phyloP scores from a whole-genome alignment of 2,329 filamentous ascomycete genomes.

The Colletotrichum salicis region DNA sequence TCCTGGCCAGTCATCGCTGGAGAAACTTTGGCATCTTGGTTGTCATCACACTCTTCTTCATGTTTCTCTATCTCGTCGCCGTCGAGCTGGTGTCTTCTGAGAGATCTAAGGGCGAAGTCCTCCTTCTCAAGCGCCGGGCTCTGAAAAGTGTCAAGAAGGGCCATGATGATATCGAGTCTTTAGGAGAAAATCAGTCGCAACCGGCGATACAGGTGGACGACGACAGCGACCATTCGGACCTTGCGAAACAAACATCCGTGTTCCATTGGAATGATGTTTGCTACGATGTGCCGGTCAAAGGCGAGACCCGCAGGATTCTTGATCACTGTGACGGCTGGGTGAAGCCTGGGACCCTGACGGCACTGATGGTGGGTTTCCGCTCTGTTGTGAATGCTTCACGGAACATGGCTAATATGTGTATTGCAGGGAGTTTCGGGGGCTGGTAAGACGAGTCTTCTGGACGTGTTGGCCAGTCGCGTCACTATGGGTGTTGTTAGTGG shows the following conservation, averaged over 20 bases:
- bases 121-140: slow-evolving; percentile 65
- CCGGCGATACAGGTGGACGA: neutral
- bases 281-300: slow-evolving; percentile 74
- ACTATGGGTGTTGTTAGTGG: slow-evolving; percentile 75
- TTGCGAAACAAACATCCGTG: slow-evolving; percentile 64
- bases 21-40: slow-evolving; percentile 67
- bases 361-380: slow-evolving; percentile 71
- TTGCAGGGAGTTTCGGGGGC: slow-evolving; percentile 32
- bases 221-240: slow-evolving; percentile 35
- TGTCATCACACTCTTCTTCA: slow-evolving; percentile 60
- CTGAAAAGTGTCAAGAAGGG: slow-evolving; percentile 14
- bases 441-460: slow-evolving; percentile 65
- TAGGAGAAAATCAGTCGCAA: neutral
- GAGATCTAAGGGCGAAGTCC: slow-evolving; percentile 69
- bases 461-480: slow-evolving; percentile 71
- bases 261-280: slow-evolving; percentile 76
- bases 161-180: neutral
- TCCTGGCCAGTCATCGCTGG: slow-evolving; percentile 58
- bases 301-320: slow-evolving; percentile 70
- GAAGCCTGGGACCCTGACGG: slow-evolving; percentile 74
- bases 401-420: neutral
- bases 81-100: slow-evolving; percentile 58
- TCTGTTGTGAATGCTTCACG: slow-evolving; percentile 62
- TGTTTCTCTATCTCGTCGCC: slow-evolving; percentile 58
- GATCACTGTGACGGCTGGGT: slow-evolving; percentile 76